Evolutionary conservation across 192 early-diverging fungal species (phyloP).

Genomic region (Geranomyces variabilis): DNA sequence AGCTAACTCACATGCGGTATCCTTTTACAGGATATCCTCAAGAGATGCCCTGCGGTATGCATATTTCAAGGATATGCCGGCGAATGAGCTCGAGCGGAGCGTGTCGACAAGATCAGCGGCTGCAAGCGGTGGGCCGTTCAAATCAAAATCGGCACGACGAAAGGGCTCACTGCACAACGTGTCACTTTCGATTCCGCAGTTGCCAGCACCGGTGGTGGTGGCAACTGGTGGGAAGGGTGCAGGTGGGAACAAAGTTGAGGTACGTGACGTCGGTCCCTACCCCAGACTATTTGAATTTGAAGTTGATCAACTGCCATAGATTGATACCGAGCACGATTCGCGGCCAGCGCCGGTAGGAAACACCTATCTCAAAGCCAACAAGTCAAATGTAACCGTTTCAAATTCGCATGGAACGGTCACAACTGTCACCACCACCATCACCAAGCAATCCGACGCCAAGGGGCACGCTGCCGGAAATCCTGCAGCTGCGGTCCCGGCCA

Average conservation of each 20-base stretch:
- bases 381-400: neutral
- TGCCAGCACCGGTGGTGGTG: neutral
- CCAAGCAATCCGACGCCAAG: neutral
- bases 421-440: conserved; percentile 1
- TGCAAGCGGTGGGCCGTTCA: conserved; percentile 1
- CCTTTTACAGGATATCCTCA: conserved; percentile 45
- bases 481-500: neutral
- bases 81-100: neutral
- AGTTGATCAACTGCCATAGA: too few relatives aligned
- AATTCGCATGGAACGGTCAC: neutral
- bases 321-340: neutral
- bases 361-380: neutral
- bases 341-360: neutral
- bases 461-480: neutral
- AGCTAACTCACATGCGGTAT: too few relatives aligned
- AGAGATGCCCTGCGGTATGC: conserved; percentile 48
- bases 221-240: neutral
- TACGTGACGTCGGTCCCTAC: too few relatives aligned
- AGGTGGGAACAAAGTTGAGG: conserved; percentile 2
- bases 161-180: neutral
- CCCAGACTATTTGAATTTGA: too few relatives aligned
- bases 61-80: conserved; percentile 48
- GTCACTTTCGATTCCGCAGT: neutral
- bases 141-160: conserved; percentile 1
- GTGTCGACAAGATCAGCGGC: neutral